Evolutionary conservation across 495 filamentous ascomycete species (phyloP), one percentile per base, ranked within the genome.

Genomic region (Aspergillus funiculosus): DNA sequence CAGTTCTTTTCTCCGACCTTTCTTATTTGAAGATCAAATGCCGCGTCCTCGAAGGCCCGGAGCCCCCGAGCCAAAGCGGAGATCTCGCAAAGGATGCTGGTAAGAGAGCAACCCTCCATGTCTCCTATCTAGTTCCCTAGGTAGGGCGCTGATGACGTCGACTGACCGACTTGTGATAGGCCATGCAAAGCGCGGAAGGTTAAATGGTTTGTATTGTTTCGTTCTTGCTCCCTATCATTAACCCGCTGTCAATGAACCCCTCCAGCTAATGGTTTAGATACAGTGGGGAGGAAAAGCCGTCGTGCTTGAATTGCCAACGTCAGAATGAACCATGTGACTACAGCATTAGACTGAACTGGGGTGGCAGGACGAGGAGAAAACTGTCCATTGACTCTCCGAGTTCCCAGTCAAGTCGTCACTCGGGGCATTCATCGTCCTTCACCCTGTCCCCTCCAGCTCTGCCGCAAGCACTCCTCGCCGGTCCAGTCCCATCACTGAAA

Each of bases 51-150:
- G 79, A 69, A 75, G 76, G 58, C 71, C 77, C 57, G 80, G 79
- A 56, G 79, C 77, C 43, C 77, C 79, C 36, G 78, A 81, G 65
- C 80, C 81, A 8, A 86, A 83, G 63, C 71, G 76, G 56, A 72
- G 87, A 60, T 89, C 85, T 57, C 77, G 87, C 32, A 89, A 85
- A 67, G 87, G 87, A 51, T 94, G 87, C 66, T 90, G 87, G 87
- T 89, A 66, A 71, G 80, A 26, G 6, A 26, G 27, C n/a, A 21
- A 35, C 37, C 43, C 17, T 52, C 8, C 26, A 32, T 28, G 26
- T n/a, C n/a, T n/a, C n/a, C n/a, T n/a, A n/a, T n/a, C n/a, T n/a
- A n/a, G n/a, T n/a, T n/a, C n/a, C n/a, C n/a, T n/a, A n/a, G n/a
- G n/a, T n/a, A n/a, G n/a, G n/a, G n/a, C n/a, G n/a, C n/a, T n/a